Base-by-base conservation (phyloP, 1,284 basidiomycete species). In the Naganishia cerealis region DNA sequence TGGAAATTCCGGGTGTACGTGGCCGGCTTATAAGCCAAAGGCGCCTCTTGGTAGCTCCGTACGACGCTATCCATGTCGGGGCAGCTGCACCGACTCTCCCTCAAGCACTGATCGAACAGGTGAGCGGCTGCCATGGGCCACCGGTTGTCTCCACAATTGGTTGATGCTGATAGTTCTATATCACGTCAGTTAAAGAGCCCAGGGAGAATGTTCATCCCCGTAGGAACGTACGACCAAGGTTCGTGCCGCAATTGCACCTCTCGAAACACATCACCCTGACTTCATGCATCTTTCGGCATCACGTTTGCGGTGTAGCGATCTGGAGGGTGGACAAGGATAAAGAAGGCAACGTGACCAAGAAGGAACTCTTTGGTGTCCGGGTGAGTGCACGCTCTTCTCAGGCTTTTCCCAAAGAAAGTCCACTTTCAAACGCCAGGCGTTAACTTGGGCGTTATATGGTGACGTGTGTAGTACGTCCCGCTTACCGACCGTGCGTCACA, bases 201-300 rank as follows among this genome's bases (percentile, higher is more conserved):
- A 0, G 95, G 95, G 1, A 83, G 92, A 59, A 92, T 97, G 89
- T 95, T 97, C 80, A 90, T 97, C 63, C 94, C 94, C 1, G 89
- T 98, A 8, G 93, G 92, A 6, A 85, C 83, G 0, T 74, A 80
- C 0, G 54, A 67, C 12, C 81, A 83, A 70, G 75, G 76, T 78
- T 53, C 56, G 72, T 24, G 24, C 21, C 18, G 6, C n/a, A n/a
- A 36, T 58, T 55, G 15, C 53, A 43, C 29, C 26, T 29, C 46
- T 2, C 16, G 29, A 24, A 38, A n/a, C 42, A 24, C n/a, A 42
- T 33, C 36, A 24, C 46, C 3, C 1, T 50, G 8, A 33, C 29
- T 33, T 3, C 21, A 24, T 9, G 0, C 21, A 50, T 46, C n/a
- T 15, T 2, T 24, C 8, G 21, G 39, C n/a, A 38, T 50, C 9